Evolutionary conservation across 306 rosid genomes (phyloP).

Genomic region (Lathyrus aphaca): DNA sequence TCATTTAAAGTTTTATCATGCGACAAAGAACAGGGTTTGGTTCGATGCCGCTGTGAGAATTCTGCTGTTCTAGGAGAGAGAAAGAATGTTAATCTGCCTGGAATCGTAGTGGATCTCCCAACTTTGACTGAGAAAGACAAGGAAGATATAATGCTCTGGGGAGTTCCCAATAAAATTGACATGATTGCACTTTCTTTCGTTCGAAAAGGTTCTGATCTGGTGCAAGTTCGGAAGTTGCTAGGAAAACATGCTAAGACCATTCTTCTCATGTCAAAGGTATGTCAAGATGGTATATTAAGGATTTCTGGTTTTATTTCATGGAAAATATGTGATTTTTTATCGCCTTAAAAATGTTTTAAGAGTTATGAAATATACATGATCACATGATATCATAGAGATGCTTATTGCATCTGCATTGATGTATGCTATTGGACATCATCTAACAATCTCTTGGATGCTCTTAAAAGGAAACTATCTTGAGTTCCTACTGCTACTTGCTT

Average conservation of each 20-base stretch:
- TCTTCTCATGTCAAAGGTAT: constrained; percentile 99
- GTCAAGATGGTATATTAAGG: constrained; percentile 76
- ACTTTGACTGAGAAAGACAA: constrained; percentile 91
- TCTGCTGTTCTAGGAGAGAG: constrained; percentile 93
- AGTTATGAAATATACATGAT: constrained; percentile 9
- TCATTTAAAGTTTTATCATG: constrained; percentile 76
- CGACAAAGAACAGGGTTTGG: constrained; percentile 66
- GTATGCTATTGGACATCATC: constrained; percentile 25
- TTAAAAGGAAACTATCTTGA: constrained; percentile 2
- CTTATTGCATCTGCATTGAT: background rate
- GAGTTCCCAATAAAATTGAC: constrained; percentile 86
- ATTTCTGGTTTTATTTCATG: constrained; percentile 7
- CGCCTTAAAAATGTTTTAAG: background rate
- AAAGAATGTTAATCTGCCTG: constrained; percentile 95
- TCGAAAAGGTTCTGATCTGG: constrained; percentile 91
- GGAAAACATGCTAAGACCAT: constrained; percentile 85
- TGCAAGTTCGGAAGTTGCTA: constrained; percentile 79
- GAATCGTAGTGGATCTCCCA: constrained; percentile 92
- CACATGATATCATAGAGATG: constrained; percentile 28
- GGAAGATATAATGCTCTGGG: constrained; percentile 88
- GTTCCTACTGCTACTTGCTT: background rate
- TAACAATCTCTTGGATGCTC: constrained; percentile 11
- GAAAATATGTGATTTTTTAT: constrained; percentile 8
- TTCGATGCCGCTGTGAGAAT: constrained; percentile 87
- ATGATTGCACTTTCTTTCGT: constrained; percentile 98